Base-by-base conservation (phyloP, 129 eudicot genomes). In the Pittosporum tobira region DNA sequence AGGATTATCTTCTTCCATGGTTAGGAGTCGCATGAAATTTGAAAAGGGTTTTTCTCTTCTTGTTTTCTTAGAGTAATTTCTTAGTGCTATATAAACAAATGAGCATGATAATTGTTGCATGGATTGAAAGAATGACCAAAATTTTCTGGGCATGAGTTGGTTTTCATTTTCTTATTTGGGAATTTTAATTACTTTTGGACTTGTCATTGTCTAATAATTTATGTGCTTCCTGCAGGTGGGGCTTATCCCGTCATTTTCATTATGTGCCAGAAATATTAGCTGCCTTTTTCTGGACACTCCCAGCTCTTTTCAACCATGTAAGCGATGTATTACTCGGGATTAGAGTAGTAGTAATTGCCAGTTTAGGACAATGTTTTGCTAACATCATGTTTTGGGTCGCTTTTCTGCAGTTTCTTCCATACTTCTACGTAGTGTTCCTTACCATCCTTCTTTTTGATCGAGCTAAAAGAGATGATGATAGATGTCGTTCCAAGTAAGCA, bases 211-310 rank as follows among this genome's bases (percentile, higher is more conserved):
- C 47, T 53, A n/a, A 6, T 59, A 20, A 10, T 12, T 58, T 34
- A 13, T 45, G 23, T n/a, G 34, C 21, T 21, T 63, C 43, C 45
- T 65, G 34, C 77, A 91, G 98, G 98, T 91, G 98, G 98, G 95
- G 98, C 24, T 65, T 91, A 67, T 63, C 95, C 52, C 95, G 98
- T 34, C 95, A 91, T 77, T 91, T 91, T 69, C 98, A 91, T 66
- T 91, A 91, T 63, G 87, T 81, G 51, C 98, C 98, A n/a, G 98
- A 91, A 65, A 91, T 91, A 50, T 43, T 76, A 73, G 89, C 82
- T 14, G 95, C 98, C 47, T 91, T 91, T 64, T 91, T 91, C 83
- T 91, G 98, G 98, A 91, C 87, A 36, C 77, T 91, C 16, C 96
- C 98, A 15, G 96, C 94, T 69, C 87, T 91, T 68, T 91, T 91